Base-by-base conservation (phyloP, 768 basidiomycete genomes). In the Tylopilus sp. region DNA sequence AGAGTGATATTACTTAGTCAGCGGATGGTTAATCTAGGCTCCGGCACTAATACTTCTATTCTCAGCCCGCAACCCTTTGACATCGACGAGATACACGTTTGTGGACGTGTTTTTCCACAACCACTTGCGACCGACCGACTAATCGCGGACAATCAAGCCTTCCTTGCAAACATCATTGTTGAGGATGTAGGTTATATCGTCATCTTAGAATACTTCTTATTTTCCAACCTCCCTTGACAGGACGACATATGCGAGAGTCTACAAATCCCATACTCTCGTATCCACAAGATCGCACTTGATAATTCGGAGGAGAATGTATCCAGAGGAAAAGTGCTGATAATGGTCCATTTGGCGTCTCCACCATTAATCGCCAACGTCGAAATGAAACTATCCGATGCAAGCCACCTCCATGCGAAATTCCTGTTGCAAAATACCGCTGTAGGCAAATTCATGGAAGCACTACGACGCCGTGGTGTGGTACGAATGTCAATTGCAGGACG, bases 21-120 rank as follows among this genome's bases (percentile, higher is more conserved):
- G 82, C 69, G 21, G 29, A 57, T 30, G 36, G 40, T 38, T 49
- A 21, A 24, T 19, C 21, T 24, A 42, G n/a, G 16, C 8, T 40
- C 43, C 16, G 34, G 49, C 17, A 38, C 53, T 45, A 40, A 63
- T 46, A 12, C 26, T 19, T 31, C 31, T 48, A 25, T 54, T 50
- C 21, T 1, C 45, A 87, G 85, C 56, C 84, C 85, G 12, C 85
- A 87, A 52, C 79, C 83, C 12, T 85, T 86, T 56, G 64, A 71
- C 33, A 67, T 77, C 16, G 63, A 66, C 12, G 65, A 74, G 40
- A 72, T 84, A 53, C 54, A 59, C 10, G 63, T 77, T 11, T 71
- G 73, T 50, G 73, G 66, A 29, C 54, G 45, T 29, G 49, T 64
- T 28, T 72, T 71, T 37, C 71, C 67, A 22, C 71, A 71, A 48